Conservation (phyloP, 192 early-diverging fungal genomes). For the Jimgerdemannia lactiflua region DNA sequence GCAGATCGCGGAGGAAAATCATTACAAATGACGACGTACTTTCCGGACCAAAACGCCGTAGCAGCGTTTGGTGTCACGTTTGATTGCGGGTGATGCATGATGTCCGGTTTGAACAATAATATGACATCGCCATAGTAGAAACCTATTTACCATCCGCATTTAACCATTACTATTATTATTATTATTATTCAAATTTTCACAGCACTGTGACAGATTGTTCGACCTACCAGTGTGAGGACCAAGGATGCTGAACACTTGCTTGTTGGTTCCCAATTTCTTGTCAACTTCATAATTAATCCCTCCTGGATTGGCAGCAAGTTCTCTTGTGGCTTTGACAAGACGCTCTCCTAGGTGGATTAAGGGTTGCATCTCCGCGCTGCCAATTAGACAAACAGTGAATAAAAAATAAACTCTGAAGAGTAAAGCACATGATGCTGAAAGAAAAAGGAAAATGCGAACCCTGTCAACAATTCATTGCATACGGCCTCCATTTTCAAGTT, state of each 20-base stretch:
- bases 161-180: too few species aligned
- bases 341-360: too few species aligned
- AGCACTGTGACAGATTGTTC: background rate
- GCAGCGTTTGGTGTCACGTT: background rate
- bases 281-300: background rate
- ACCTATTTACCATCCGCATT: background rate
- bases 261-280: background rate
- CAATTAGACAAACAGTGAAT: too few species aligned
- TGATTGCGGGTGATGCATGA: background rate
- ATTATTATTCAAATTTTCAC: background rate
- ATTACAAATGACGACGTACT: background rate
- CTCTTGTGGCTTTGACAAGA: background rate
- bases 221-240: background rate
- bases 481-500: too few species aligned
- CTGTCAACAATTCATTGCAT: too few species aligned
- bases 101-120: background rate
- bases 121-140: background rate
- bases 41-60: background rate
- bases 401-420: too few species aligned
- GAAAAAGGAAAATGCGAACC: too few species aligned
- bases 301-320: background rate
- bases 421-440: too few species aligned
- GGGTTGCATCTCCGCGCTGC: too few species aligned
- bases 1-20: too few species aligned
- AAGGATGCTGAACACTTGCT: background rate